These are phyloP conservation scores for Saccharomyces pastorianus DNA, from an alignment of 1,139 yeast species.

Conservation along the genomic window DNA sequence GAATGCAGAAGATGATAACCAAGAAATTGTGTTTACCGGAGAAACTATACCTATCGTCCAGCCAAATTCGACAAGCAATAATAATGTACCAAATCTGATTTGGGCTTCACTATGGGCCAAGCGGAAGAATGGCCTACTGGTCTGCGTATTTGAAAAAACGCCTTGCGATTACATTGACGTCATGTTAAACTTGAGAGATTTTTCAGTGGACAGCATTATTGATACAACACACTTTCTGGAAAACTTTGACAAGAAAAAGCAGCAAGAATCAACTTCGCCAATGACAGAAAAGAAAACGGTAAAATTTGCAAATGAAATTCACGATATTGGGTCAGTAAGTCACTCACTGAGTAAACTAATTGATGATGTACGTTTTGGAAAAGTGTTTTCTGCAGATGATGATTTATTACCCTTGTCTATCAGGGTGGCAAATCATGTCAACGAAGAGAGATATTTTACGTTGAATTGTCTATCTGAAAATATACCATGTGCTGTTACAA, in stretches of 20 bases:
- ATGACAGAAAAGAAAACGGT: constrained; percentile 22
- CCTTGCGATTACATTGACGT: constrained; percentile 74
- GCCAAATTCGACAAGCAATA: constrained; percentile 30
- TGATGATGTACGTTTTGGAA: constrained; percentile 21
- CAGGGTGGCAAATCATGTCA: constrained; percentile 40
- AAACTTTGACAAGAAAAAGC: not conserved
- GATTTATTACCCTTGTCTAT: constrained; percentile 34
- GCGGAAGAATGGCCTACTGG: constrained; percentile 57
- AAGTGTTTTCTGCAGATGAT: constrained; percentile 29
- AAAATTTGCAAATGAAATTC: constrained; percentile 27
- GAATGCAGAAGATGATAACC: constrained; percentile 32
- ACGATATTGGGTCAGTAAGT: constrained; percentile 23
- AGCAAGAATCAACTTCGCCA: constrained; percentile 4
- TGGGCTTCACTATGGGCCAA: constrained; percentile 92
- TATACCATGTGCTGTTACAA: constrained; percentile 65
- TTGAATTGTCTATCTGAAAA: constrained; percentile 38
- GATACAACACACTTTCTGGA: constrained; percentile 20
- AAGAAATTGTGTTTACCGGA: constrained; percentile 48
- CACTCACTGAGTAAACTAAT: constrained; percentile 27
- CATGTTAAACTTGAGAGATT: constrained; percentile 33
- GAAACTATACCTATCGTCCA: constrained; percentile 44
- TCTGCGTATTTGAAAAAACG: constrained; percentile 83
- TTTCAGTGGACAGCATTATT: constrained; percentile 19
- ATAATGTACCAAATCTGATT: constrained; percentile 40
- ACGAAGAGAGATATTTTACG: constrained; percentile 56